Evolutionary conservation across 169 alveolate genomes (phyloP).

Genomic region (Plasmodium gonderi): DNA sequence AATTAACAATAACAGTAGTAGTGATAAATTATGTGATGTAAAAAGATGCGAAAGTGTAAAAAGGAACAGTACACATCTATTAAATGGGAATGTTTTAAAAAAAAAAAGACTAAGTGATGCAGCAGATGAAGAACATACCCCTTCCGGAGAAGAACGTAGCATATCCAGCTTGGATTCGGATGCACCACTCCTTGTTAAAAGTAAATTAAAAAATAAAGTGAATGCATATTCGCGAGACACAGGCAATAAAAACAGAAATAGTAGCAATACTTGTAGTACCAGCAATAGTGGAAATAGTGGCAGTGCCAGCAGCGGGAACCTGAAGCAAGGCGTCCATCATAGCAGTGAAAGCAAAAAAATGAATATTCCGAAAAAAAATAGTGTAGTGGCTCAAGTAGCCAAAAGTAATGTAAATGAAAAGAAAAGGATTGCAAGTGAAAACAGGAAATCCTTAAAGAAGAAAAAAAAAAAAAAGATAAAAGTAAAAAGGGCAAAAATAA

Average conservation of each 20-base stretch:
- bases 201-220: conserved; percentile 17
- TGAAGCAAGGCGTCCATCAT: neutral
- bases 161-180: conserved; percentile 56
- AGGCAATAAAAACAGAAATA: neutral
- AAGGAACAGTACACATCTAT: neutral
- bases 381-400: neutral
- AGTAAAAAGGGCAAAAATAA: neutral
- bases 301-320: neutral
- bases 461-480: neutral
- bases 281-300: neutral
- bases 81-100: neutral
- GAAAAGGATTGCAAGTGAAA: neutral
- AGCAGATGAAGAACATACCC: neutral
- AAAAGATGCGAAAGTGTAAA: neutral
- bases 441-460: neutral
- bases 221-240: neutral
- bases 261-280: no score
- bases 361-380: neutral
- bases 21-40: neutral
- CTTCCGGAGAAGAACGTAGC: neutral
- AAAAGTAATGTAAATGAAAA: neutral
- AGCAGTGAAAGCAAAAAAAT: neutral
- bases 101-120: neutral
- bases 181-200: conserved; percentile 23
- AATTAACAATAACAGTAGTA: neutral